Percentiles rank a stretch among this genome's conserved stretches.
Evolutionary conservation across 1,284 basidiomycete genomes (phyloP).

Genomic region (Pholiota adiposa): DNA sequence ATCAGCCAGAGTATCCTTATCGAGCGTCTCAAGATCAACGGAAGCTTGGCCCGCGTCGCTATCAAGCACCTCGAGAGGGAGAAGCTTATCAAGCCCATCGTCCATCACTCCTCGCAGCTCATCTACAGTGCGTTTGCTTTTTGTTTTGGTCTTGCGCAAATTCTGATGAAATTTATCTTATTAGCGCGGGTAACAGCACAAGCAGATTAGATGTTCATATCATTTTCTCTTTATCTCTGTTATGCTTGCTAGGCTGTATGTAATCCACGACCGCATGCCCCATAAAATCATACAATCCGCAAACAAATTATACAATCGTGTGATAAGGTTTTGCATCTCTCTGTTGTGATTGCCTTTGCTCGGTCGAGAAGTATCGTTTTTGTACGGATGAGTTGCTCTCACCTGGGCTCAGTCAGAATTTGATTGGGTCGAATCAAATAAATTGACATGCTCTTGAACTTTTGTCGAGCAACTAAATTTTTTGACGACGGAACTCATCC

Average conservation of each 20-base stretch:
- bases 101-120: conserved; percentile 94
- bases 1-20: conserved; percentile 98
- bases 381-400: too few relatives aligned
- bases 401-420: too few relatives aligned
- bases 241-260: conserved; percentile 52
- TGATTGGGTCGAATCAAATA: too few relatives aligned
- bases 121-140: conserved; percentile 80
- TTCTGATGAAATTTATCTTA: conserved; percentile 12
- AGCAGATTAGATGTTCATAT: conserved; percentile 56
- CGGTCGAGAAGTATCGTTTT: too few relatives aligned
- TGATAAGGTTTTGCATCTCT: not conserved
- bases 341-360: too few relatives aligned
- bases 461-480: too few relatives aligned
- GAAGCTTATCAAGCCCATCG: conserved; percentile 94
- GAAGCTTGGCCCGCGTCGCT: conserved; percentile 91
- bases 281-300: conserved; percentile 30
- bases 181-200: conserved; percentile 67
- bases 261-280: conserved; percentile 42
- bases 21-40: conserved; percentile 97
- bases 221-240: conserved; percentile 30
- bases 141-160: not conserved
- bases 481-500: too few relatives aligned
- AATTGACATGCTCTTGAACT: too few relatives aligned
- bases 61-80: conserved; percentile 96
- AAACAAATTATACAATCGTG: conserved; percentile 5